Conservation (phyloP, 495 filamentous ascomycete species). For the Amphirosellinia nigrospora region DNA sequence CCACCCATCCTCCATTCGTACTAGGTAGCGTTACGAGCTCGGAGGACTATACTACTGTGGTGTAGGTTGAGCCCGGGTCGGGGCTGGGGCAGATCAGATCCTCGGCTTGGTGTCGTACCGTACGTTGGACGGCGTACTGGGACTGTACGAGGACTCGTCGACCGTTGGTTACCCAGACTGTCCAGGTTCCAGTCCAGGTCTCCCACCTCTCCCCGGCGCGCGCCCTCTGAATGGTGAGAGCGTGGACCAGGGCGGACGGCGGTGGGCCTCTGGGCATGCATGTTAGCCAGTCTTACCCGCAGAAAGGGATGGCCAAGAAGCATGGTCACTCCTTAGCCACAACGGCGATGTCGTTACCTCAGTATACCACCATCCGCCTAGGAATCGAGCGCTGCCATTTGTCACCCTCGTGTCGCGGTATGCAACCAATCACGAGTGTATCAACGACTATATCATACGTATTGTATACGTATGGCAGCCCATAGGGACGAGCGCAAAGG, state of each 20-base stretch:
- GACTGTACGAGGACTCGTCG: constrained; percentile 25
- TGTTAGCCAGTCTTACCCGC: constrained; percentile 22
- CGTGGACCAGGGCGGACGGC: constrained; percentile 15
- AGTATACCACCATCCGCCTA: background rate
- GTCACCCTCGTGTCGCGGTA: constrained; percentile 4
- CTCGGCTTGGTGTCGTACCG: constrained; percentile 21
- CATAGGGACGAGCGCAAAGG: constrained; percentile 3
- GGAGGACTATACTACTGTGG: constrained; percentile 25
- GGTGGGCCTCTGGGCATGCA: constrained; percentile 12
- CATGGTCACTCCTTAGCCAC: constrained; percentile 14
- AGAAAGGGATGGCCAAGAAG: constrained; percentile 7
- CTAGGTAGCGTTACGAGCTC: constrained; percentile 20
- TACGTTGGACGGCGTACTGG: constrained; percentile 21
- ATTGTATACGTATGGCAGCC: background rate
- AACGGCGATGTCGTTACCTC: constrained; percentile 7
- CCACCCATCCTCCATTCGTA: constrained; percentile 21
- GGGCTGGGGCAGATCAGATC: constrained; percentile 22
- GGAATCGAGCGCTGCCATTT: constrained; percentile 13
- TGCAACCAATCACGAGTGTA: background rate
- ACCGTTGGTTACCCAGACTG: constrained; percentile 18
- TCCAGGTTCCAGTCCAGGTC: background rate
- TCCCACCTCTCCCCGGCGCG: constrained; percentile 16
- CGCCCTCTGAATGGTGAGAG: constrained; percentile 18
- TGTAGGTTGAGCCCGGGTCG: constrained; percentile 18
- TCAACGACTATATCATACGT: constrained; percentile 9